Evolutionary conservation across 2,329 filamentous ascomycete genomes (phyloP).

Genomic region (Penicillium janthinellum): DNA sequence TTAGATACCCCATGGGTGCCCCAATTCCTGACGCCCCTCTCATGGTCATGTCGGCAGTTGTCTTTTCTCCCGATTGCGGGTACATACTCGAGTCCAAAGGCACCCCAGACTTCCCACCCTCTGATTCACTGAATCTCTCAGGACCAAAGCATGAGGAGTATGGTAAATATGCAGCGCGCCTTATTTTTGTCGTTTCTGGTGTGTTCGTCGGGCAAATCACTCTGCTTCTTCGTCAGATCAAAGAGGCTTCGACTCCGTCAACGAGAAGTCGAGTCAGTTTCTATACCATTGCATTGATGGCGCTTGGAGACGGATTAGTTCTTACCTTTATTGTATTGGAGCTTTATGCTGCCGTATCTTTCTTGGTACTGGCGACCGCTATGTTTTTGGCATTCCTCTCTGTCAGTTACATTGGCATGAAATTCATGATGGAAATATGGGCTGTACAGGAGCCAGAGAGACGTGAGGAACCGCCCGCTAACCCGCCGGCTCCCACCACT

Average conservation of each 20-base stretch:
- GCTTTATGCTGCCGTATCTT: slow-evolving; percentile 58
- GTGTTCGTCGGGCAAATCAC: slow-evolving; percentile 56
- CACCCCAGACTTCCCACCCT: slow-evolving; percentile 55
- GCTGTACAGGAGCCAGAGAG: slow-evolving; percentile 57
- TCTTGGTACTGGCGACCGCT: slow-evolving; percentile 57
- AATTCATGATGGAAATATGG: slow-evolving; percentile 70
- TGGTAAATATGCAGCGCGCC: slow-evolving; percentile 53
- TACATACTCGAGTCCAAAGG: slow-evolving; percentile 65
- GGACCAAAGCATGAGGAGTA: slow-evolving; percentile 62
- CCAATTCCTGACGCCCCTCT: slow-evolving; percentile 54
- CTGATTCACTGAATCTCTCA: slow-evolving; percentile 54
- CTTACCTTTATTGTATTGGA: slow-evolving; percentile 59
- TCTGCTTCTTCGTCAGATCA: slow-evolving; percentile 63
- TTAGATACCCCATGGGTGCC: slow-evolving; percentile 61
- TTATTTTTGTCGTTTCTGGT: slow-evolving; percentile 55
- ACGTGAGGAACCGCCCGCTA: slow-evolving; percentile 36
- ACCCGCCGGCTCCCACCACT: slow-evolving; percentile 30
- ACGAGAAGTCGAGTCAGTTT: slow-evolving; percentile 66
- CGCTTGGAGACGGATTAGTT: slow-evolving; percentile 62
- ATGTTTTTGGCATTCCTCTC: slow-evolving; percentile 63
- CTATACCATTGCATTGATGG: slow-evolving; percentile 64
- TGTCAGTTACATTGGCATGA: slow-evolving; percentile 64
- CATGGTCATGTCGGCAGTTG: slow-evolving; percentile 60
- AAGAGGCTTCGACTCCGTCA: slow-evolving; percentile 65
- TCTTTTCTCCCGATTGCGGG: slow-evolving; percentile 69